Base-by-base conservation (phyloP, 306 rosid genomes). In the Alnus rubra region DNA sequence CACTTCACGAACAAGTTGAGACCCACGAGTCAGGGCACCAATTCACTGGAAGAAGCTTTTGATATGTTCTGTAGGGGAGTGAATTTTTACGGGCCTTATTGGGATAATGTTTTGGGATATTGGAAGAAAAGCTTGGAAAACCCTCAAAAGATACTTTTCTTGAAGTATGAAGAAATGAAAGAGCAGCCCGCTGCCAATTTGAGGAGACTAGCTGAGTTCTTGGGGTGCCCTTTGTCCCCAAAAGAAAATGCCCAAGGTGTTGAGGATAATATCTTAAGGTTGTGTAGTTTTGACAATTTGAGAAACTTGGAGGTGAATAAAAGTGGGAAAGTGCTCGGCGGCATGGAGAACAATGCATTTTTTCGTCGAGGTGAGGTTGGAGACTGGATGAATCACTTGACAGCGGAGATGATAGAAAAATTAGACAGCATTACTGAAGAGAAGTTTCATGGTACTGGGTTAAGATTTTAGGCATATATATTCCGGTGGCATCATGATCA, bases 301-400 rank as follows among this genome's bases (percentile, higher is more conserved):
- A 71, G 74, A 3, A 48, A 48, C 18, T 71, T 71, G 54, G 37
- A 49, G 56, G 74, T 71, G 58, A 71, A 71, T 71, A 48, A 71
- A 28, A 47, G 15, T 48, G 74, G 39, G 11, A 23, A 47, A 49
- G 9, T 70, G 35, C 5, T 35, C 2, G 0, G 4, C 16, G 58
- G 48, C 4, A 9, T 16, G 16, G 4, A 44, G 9, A 35, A 19
- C 3, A 1, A 2, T 19, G n/a, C 37, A 1, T 77, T 35, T 18
- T 77, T 64, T 73, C 53, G 74, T 30, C 53, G 55, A 9, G 80
- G 80, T 7, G 52, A 77, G 49, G 80, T 67, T 13, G 80, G 80
- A n/a, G 65, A 77, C 39, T 77, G 74, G 74, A 52, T 12, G 51
- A 65, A 77, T 50, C 28, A 63, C 30, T 60, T 77, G 18, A 67